A percentile compares a stretch with the other conserved stretches of the same genome.
These are phyloP conservation scores for Solanum acaule DNA, from an alignment of 257 asterid genomes.

Conservation along the genomic window DNA sequence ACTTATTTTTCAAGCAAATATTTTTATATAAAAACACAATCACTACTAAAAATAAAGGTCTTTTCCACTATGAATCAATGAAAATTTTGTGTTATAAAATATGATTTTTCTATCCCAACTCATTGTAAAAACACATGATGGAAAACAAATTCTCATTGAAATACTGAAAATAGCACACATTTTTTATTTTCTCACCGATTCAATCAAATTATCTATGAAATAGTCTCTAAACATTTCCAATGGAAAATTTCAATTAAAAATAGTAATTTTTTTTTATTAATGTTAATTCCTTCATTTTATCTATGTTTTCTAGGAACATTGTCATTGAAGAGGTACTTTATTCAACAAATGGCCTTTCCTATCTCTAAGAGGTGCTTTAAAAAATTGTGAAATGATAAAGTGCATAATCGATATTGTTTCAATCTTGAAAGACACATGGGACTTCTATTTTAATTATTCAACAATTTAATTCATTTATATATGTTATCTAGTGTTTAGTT, in stretches of 20 bases:
- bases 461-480: background rate
- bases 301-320: background rate
- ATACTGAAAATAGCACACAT: too few species aligned
- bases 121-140: background rate
- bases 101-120: background rate
- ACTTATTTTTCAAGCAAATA: background rate
- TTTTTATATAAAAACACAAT: too few species aligned
- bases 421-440: background rate
- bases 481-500: background rate
- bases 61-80: background rate
- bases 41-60: background rate
- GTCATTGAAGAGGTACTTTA: background rate
- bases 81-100: background rate
- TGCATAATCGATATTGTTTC: background rate
- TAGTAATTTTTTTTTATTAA: background rate
- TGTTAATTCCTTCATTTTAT: background rate
- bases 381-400: background rate
- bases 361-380: background rate
- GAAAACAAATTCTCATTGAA: too few species aligned
- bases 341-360: background rate
- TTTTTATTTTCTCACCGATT: too few species aligned
- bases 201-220: too few species aligned
- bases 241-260: too few species aligned
- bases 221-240: too few species aligned
- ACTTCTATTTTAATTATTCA: background rate